phyloP scores from a whole-genome alignment of 176 grass and related monocot species.

The Triticum turgidum region DNA sequence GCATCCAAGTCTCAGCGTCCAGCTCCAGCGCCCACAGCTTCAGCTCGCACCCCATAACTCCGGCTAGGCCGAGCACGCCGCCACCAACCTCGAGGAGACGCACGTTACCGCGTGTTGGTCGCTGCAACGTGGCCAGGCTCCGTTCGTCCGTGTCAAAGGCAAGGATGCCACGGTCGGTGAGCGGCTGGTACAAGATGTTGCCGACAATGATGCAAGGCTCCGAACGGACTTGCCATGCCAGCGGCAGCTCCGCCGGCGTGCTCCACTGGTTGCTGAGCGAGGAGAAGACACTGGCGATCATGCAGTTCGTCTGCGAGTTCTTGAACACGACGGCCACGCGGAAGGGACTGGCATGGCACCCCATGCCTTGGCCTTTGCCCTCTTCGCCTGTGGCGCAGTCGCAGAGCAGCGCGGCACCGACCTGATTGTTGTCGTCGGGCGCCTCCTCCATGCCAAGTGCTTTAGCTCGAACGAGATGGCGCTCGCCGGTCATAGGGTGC shows the following conservation, averaged over 20 bases:
- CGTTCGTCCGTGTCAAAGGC: background rate
- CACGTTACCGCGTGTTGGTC: background rate
- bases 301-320: background rate
- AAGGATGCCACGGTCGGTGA: background rate
- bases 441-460: no score
- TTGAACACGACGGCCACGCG: background rate
- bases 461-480: background rate
- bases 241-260: background rate
- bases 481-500: background rate
- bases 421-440: no score
- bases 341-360: background rate
- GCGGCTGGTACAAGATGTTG: background rate
- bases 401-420: background rate
- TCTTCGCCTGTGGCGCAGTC: background rate
- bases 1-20: background rate
- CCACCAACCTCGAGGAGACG: background rate
- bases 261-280: background rate
- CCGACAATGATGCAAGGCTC: background rate
- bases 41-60: slow-evolving; percentile 6
- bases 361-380: background rate
- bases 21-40: background rate
- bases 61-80: slow-evolving; percentile 23
- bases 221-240: background rate
- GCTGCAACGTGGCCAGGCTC: background rate
- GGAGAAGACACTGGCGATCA: background rate